Evolutionary conservation across 768 basidiomycete species (phyloP), one percentile per base, ranked within the genome.

Genomic region (Lentinus tigrinus): DNA sequence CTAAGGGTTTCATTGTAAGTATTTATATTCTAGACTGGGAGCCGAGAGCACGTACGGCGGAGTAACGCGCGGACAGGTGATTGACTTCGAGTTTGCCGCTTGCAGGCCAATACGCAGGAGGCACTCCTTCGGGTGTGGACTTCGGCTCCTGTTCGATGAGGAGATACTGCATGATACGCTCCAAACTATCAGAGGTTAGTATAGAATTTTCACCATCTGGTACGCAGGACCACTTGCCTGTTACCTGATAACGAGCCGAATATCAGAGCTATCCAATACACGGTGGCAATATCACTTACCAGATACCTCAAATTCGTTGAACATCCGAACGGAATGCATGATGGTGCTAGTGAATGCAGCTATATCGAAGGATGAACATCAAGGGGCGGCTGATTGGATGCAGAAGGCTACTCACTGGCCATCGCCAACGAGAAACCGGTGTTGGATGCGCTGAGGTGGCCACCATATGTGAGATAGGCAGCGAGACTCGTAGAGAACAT

Each of bases 51-150:
- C 69, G 21, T 58, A 75, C 75, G 3, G 54, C 40, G 23, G 77
- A 78, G 61, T 82, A 83, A 36, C 74, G 70, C 0, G 85, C 85
- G 10, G 75, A 79, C 4, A 86, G 70, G 31, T 78, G 74, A 56
- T 85, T 78, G 1, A 84, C 78, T 3, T 69, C 63, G 19, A 86
- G 71, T 14, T 75, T 70, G 1, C 85, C 85, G 27, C 79, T 81
- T 1, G 84, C 74, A 4, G 85, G 85, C 85, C 85, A 87, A 54
- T 84, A 81, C 0, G 85, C 85, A 4, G 85, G 84, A 4, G 85
- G 85, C 17, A 76, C 66, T 3, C 78, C 78, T 8, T 71, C 60
- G 24, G 69, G 60, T 0, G 73, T 73, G 0, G 77, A 60, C 52
- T 73, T 71, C 0, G 77, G 75, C 65, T 87, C 85, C 57, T 82